Evolutionary conservation across 1,139 yeast species (phyloP), one percentile per base, ranked within the genome.

Genomic region (Sugiyamaella novakii): DNA sequence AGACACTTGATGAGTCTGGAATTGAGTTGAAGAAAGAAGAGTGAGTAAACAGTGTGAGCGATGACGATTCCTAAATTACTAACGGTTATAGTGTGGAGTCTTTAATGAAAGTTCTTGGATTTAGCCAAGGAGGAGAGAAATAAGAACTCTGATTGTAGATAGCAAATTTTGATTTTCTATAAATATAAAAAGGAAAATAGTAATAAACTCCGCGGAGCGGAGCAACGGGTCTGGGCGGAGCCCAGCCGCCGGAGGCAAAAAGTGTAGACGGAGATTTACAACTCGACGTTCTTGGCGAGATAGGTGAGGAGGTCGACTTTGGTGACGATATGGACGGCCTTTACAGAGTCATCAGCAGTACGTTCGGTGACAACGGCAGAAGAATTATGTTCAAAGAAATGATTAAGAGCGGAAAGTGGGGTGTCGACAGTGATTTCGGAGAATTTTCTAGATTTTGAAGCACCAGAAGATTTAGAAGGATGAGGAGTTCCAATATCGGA

Each of bases 321-420:
- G 57, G 95, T 87, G 53, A 87, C 95, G 53, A 87, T 84, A 67
- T 87, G 94, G 43, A 85, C 78, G 44, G 95, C 95, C 65, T 78
- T 83, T 64, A 80, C 76, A 17, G 57, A 58, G 15, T 62, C 62
- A 27, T 58, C 64, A 12, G 61, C 57, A 22, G 65, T 61, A 33
- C 59, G 50, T 63, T 84, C 92, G 46, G 95, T 87, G 54, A 87
- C 86, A 61, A 87, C 80, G 30, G 95, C 95, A 60, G 87, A 83
- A 10, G 95, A 86, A 70, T 87, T 83, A 64, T 84, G 86, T 73
- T 87, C 96, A 61, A 87, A 87, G 70, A 87, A 87, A 61, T 80
- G 78, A 73, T 84, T 85, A 68, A 87, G 76, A 54, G 84, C 83
- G 39, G 78, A 67, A 63, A 87, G 75, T 48, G 84, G 77, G 22